Evolutionary conservation across 169 alveolate genomes (phyloP).

Genomic region (Cryptosporidium ryanae): DNA sequence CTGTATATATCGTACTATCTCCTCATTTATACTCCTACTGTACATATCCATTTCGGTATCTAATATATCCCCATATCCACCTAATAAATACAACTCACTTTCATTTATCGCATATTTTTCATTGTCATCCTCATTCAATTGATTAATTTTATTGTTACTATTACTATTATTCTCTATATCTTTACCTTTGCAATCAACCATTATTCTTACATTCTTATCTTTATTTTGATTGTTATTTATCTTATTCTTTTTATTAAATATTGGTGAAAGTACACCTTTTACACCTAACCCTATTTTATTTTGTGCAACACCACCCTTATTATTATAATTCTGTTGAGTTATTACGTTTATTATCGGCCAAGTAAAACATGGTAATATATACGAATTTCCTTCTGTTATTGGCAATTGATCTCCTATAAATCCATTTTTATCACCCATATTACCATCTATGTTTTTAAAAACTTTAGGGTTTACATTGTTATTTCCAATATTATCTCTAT

Average conservation of each 20-base stretch:
- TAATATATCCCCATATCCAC: neutral
- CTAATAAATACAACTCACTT: neutral
- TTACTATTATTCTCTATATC: neutral
- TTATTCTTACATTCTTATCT: neutral
- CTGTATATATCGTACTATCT: conserved; percentile 61
- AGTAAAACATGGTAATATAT: conserved; percentile 62
- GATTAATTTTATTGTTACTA: neutral
- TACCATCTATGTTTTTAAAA: neutral
- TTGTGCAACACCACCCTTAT: neutral
- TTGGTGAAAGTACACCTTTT: neutral
- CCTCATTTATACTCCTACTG: conserved; percentile 56
- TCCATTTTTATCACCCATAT: neutral
- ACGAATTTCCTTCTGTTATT: conserved; percentile 42
- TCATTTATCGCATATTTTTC: neutral
- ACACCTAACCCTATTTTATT: neutral
- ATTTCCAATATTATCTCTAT: conserved; percentile 3
- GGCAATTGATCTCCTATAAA: conserved; percentile 27
- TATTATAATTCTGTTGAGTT: neutral
- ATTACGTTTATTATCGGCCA: conserved; percentile 64
- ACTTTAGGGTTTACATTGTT: neutral
- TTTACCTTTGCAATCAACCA: neutral
- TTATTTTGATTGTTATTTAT: neutral
- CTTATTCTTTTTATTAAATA: neutral
- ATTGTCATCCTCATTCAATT: neutral
- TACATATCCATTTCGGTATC: conserved; percentile 58